A percentile compares a stretch with the other conserved stretches of the same genome.
Evolutionary conservation across 495 filamentous ascomycete species (phyloP).

Genomic region (Parathielavia hyrcaniae): DNA sequence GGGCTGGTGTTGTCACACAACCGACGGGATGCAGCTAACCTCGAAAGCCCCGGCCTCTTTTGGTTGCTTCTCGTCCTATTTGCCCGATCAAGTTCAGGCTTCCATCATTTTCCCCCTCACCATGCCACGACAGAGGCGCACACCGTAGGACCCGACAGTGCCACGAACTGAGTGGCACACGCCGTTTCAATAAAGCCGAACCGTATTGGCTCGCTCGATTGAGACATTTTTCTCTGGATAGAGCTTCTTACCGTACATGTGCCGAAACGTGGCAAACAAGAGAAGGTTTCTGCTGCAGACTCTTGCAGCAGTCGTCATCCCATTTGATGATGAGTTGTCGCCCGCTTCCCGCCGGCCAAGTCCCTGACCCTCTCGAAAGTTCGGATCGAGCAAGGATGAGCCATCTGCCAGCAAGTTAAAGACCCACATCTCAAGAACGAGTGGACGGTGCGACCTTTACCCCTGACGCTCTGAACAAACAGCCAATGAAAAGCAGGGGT

Average conservation of each 20-base stretch:
- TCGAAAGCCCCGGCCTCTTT: not conserved
- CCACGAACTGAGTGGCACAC: not conserved
- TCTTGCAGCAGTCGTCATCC: conserved; percentile 5
- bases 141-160: conserved; percentile 8
- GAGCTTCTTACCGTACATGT: not conserved
- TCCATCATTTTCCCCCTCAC: not conserved
- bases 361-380: not conserved
- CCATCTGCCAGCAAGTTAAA: not conserved
- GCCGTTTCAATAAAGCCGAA: not conserved
- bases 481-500: conserved; percentile 4
- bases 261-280: conserved; percentile 17
- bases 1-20: not conserved
- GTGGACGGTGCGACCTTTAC: not conserved
- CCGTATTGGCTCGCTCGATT: conserved; percentile 1
- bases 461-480: conserved; percentile 15
- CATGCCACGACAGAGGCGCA: not conserved
- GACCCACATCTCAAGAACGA: conserved; percentile 3
- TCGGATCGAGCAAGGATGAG: conserved; percentile 10
- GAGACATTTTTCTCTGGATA: not conserved
- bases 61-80: not conserved
- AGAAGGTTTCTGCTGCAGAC: conserved; percentile 5
- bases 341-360: conserved; percentile 4
- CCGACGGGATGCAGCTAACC: not conserved
- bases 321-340: conserved; percentile 16
- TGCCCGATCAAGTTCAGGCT: not conserved